A percentile compares a stretch with the other conserved stretches of the same genome.
These are phyloP conservation scores for Penicillium sumatraense DNA, from an alignment of 2,329 filamentous ascomycete genomes.

Conservation along the genomic window DNA sequence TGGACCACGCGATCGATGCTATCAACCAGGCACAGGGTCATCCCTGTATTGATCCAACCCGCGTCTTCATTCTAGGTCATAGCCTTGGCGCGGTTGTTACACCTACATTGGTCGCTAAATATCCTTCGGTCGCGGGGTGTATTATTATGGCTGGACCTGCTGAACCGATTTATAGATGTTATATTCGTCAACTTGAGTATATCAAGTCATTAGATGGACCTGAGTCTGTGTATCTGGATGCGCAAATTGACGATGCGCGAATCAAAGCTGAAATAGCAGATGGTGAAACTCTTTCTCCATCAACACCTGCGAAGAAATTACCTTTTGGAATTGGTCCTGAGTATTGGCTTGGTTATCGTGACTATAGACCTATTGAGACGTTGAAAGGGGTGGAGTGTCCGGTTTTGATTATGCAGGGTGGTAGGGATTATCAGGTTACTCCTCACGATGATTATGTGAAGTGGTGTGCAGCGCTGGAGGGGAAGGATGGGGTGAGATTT, in stretches of 20 bases:
- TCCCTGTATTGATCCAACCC: neutral
- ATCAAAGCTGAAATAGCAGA: neutral
- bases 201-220: slow-evolving; percentile 5
- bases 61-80: slow-evolving; percentile 2
- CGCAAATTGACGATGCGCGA: neutral
- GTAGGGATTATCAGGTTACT: slow-evolving; percentile 6
- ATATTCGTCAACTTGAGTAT: slow-evolving; percentile 1
- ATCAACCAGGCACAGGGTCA: neutral
- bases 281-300: neutral
- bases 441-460: neutral
- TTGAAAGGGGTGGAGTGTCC: neutral
- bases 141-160: slow-evolving; percentile 6
- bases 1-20: neutral
- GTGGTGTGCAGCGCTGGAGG: neutral
- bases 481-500: neutral
- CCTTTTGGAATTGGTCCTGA: neutral
- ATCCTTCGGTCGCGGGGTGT: neutral
- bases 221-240: neutral
- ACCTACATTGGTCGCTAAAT: neutral
- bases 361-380: neutral
- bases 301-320: neutral
- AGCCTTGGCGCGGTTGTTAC: slow-evolving; percentile 4
- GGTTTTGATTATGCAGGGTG: neutral
- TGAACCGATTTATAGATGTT: slow-evolving; percentile 1
- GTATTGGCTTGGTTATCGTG: neutral